Evolutionary conservation across 2,329 filamentous ascomycete species (phyloP), one percentile per base, ranked within the genome.

Genomic region (Penicillium concentricum): DNA sequence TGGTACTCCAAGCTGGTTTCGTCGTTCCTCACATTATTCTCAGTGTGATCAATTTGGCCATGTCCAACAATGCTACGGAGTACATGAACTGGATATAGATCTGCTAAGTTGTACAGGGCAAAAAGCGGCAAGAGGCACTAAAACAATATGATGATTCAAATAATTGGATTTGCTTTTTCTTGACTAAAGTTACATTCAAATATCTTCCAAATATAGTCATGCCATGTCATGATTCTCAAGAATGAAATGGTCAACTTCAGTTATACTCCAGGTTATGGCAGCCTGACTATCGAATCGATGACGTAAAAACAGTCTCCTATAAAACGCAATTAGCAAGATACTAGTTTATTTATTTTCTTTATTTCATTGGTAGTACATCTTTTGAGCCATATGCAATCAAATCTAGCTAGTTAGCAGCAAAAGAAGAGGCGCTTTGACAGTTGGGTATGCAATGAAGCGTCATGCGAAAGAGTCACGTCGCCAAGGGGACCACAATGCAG

Each of bases 391-490:
- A 8, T 15, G 24, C 3, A 22, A 37, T 22, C 5, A 10, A 6
- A 28, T 24, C 20, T 28, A 24, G 4, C 30, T 6, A 43, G 6
- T 51, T 18, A 35, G 16, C 8, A 44, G 10, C 8, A 1, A 16
- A 26, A 26, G 32, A n/a, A 54, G 10, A 30, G 7, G n/a, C 44
- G 54, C 57, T 58, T 42, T 57, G 53, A 52, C 43, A 57, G 62
- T 66, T 63, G 63, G 61, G 60, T 60, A 66, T 62, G 54, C 58
- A 64, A 64, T 60, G 56, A 60, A 54, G 52, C 46, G 61, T 62
- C 56, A 42, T 48, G 51, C 24, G 16, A 41, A 41, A 51, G 20
- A 54, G 28, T 54, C 37, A 47, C 28, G 58, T 61, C 61, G 59
- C 58, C 59, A 54, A 58, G 60, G 58, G 51, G 62, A 64, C 61